Evolutionary conservation across 1,284 basidiomycete species (phyloP).

Genomic region (Apiotrichum domesticum): DNA sequence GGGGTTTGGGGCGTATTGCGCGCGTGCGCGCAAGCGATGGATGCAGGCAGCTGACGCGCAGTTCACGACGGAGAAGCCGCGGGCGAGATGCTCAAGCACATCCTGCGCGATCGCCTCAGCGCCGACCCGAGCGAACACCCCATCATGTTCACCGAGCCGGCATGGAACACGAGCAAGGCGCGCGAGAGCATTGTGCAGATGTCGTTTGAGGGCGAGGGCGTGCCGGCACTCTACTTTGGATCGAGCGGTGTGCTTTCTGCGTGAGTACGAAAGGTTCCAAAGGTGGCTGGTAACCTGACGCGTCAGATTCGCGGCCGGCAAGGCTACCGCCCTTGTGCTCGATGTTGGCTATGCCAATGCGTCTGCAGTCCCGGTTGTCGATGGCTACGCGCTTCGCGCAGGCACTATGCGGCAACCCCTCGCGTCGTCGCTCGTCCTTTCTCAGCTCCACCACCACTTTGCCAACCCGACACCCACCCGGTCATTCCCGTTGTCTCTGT

Average conservation of each 20-base stretch:
- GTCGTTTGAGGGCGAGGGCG: slow-evolving; percentile 91
- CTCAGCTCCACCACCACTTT: slow-evolving; percentile 43
- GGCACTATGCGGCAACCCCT: slow-evolving; percentile 48
- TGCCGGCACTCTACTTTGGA: slow-evolving; percentile 94
- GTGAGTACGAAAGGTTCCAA: slow-evolving; percentile 46
- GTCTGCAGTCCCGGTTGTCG: slow-evolving; percentile 90
- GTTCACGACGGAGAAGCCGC: slow-evolving; percentile 75
- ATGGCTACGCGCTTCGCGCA: slow-evolving; percentile 95
- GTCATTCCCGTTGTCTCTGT: slow-evolving; percentile 37
- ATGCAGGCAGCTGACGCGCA: slow-evolving; percentile 48
- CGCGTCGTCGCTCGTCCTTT: slow-evolving; percentile 39
- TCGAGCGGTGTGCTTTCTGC: slow-evolving; percentile 93
- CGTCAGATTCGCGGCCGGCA: slow-evolving; percentile 75
- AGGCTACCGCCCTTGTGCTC: slow-evolving; percentile 89
- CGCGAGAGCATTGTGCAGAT: slow-evolving; percentile 91
- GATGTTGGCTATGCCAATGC: slow-evolving; percentile 85
- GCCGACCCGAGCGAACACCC: slow-evolving; percentile 72
- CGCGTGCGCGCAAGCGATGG: neutral
- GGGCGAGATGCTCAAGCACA: slow-evolving; percentile 66
- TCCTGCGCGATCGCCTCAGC: slow-evolving; percentile 67
- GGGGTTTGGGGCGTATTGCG: slow-evolving; percentile 49
- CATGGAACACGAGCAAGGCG: slow-evolving; percentile 88
- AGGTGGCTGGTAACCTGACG: slow-evolving; percentile 45
- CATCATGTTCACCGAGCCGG: slow-evolving; percentile 85
- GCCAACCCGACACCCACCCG: slow-evolving; percentile 25